Conservation (phyloP, 202 grass and related monocot genomes). For the Thinopyrum obtusiflorum region DNA sequence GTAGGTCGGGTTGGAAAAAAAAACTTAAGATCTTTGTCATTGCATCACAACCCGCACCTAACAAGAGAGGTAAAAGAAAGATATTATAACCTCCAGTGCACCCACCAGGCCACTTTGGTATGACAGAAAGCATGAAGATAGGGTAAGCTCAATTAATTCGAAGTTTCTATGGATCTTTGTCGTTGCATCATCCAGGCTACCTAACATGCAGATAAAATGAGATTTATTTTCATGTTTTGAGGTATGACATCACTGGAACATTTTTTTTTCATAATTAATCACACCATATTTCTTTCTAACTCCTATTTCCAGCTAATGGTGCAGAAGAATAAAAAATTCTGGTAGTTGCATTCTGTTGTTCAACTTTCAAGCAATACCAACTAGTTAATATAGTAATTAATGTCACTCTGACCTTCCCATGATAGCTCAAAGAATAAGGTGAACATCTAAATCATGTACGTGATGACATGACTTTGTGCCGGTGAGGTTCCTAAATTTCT, state of each 20-base stretch:
- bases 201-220: slow-evolving; percentile 56
- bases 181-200: slow-evolving; percentile 46
- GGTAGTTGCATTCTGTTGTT: slow-evolving; percentile 31
- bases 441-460: slow-evolving; percentile 29
- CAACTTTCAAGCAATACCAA: slow-evolving; percentile 39
- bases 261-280: slow-evolving; percentile 25
- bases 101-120: slow-evolving; percentile 40
- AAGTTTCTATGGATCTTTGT: slow-evolving; percentile 55
- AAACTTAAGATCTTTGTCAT: slow-evolving; percentile 41
- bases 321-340: slow-evolving; percentile 11
- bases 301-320: slow-evolving; percentile 14
- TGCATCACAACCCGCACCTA: slow-evolving; percentile 44
- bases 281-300: slow-evolving; percentile 31
- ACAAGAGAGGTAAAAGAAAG: slow-evolving; percentile 54
- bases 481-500: not conserved
- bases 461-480: slow-evolving; percentile 6
- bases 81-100: slow-evolving; percentile 36
- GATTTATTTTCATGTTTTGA: slow-evolving; percentile 19
- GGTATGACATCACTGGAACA: slow-evolving; percentile 22
- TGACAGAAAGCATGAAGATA: slow-evolving; percentile 33
- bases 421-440: slow-evolving; percentile 11
- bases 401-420: slow-evolving; percentile 14
- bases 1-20: slow-evolving; percentile 44
- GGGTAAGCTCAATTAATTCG: slow-evolving; percentile 42
- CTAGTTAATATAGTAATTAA: slow-evolving; percentile 33